phyloP scores from a whole-genome alignment of 106 monocot species.

The Xerophyta viscosa region DNA sequence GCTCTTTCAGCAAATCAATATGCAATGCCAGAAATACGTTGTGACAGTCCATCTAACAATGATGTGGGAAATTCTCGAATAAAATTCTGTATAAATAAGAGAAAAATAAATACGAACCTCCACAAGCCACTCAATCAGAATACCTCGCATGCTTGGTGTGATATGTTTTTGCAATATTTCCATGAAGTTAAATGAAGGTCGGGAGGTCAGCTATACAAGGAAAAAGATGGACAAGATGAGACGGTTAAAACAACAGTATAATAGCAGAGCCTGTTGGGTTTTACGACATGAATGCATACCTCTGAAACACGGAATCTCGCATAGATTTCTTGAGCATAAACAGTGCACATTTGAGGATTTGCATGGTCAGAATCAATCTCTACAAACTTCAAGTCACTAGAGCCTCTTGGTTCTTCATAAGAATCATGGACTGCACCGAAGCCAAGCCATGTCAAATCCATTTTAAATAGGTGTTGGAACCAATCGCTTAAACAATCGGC shows the following conservation, averaged over 20 bases:
- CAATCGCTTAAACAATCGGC: no score
- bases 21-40: no score
- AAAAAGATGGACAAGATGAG: neutral
- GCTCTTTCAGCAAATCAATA: no score
- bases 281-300: slow-evolving; percentile 21
- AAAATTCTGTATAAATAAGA: no score
- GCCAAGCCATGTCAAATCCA: no score
- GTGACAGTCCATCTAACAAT: no score
- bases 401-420: slow-evolving; percentile 16
- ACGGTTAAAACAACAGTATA: neutral
- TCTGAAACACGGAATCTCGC: slow-evolving; percentile 51
- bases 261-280: neutral
- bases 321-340: slow-evolving; percentile 71
- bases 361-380: slow-evolving; percentile 67
- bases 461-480: no score
- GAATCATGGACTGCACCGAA: slow-evolving; percentile 9
- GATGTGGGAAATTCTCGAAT: no score
- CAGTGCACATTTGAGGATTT: slow-evolving; percentile 75
- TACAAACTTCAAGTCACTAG: slow-evolving; percentile 15
- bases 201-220: slow-evolving; percentile 45
- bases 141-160: slow-evolving; percentile 72
- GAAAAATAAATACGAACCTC: slow-evolving; percentile 37
- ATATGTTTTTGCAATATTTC: slow-evolving; percentile 76
- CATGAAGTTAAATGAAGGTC: slow-evolving; percentile 65
- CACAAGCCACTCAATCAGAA: slow-evolving; percentile 95